Evolutionary conservation across 352 stramenopile species (phyloP).

Genomic region (Phytophthora litchii): DNA sequence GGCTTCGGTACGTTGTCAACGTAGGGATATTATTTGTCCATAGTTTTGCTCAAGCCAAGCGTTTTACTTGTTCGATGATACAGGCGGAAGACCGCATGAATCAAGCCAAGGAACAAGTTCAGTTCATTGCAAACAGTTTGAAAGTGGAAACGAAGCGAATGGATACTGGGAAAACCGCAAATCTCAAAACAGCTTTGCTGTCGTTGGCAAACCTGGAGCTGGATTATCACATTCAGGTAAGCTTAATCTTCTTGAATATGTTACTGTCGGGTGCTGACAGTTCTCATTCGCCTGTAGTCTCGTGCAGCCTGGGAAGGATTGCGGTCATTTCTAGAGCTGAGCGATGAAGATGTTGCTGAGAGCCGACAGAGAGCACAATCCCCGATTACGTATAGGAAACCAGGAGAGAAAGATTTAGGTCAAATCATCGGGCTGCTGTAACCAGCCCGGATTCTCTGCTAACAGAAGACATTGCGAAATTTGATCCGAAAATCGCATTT

Average conservation of each 20-base stretch:
- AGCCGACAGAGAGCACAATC: slow-evolving; percentile 57
- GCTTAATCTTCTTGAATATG: neutral
- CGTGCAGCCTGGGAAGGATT: slow-evolving; percentile 77
- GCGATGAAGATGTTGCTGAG: slow-evolving; percentile 58
- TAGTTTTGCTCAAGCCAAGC: neutral
- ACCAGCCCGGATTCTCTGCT: slow-evolving; percentile 22
- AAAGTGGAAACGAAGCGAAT: slow-evolving; percentile 87
- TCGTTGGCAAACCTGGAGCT: slow-evolving; percentile 79
- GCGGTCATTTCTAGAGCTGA: slow-evolving; percentile 65
- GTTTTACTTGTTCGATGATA: neutral
- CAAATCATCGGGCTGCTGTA: slow-evolving; percentile 79
- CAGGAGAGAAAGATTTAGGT: slow-evolving; percentile 66
- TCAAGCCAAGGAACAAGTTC: slow-evolving; percentile 83
- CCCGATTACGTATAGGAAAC: slow-evolving; percentile 67
- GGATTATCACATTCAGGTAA: slow-evolving; percentile 83
- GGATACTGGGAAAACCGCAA: slow-evolving; percentile 78
- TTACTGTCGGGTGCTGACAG: slow-evolving; percentile 11
- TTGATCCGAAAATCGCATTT: slow-evolving; percentile 15
- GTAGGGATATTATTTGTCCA: neutral
- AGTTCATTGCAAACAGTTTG: slow-evolving; percentile 87
- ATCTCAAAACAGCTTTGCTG: slow-evolving; percentile 81
- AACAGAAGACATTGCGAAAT: slow-evolving; percentile 23
- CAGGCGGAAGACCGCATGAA: slow-evolving; percentile 90
- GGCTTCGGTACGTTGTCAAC: slow-evolving; percentile 57
- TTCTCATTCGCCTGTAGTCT: slow-evolving; percentile 40